Base-by-base conservation (phyloP, 1,284 basidiomycete genomes). In the Melampsora americana region DNA sequence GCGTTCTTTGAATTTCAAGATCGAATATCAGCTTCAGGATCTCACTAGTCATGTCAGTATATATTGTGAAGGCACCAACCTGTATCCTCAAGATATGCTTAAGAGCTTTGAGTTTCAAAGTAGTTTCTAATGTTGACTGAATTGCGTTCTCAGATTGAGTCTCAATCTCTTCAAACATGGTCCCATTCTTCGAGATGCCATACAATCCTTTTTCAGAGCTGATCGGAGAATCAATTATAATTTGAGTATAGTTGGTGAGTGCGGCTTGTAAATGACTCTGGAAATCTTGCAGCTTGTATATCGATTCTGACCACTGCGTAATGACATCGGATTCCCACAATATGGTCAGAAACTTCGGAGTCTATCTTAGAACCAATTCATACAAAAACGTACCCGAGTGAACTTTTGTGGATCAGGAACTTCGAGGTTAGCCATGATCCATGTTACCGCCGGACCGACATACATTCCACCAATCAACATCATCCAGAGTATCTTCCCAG, bases 381-480 rank as follows among this genome's bases (percentile, higher is more conserved):
- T 28, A 26, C 26, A 20, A 35, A 28, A 39, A 60, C 71, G n/a
- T 56, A 74, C 71, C 56, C 50, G 42, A 30, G 48, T 67, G 42
- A 74, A 74, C 48, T 74, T 74, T 39, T 66, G 62, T 14, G 71
- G 71, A 67, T 74, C 71, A 32, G 71, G 71, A 4, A 74, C 53
- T 23, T 66, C 61, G 44, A 67, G 50, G 32, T 74, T 74, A 20
- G 62, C 71, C 6, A 67, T 44, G 32, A 44, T 44, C 71, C 71
- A 74, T 20, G 39, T 42, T 12, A 50, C 46, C 6, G 35, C 71
- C 18, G 64, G 60, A 30, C 32, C 39, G 16, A 74, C 48, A 61
- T 39, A 74, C 65, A 74, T 66, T 16, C 64, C 65, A 35, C 60
- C 62, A 26, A 74, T 74, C 35, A 74, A 20, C 2, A 44, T 39